Conservation (phyloP, 2,329 filamentous ascomycete species). For the Scleromitrula shiraiana region DNA sequence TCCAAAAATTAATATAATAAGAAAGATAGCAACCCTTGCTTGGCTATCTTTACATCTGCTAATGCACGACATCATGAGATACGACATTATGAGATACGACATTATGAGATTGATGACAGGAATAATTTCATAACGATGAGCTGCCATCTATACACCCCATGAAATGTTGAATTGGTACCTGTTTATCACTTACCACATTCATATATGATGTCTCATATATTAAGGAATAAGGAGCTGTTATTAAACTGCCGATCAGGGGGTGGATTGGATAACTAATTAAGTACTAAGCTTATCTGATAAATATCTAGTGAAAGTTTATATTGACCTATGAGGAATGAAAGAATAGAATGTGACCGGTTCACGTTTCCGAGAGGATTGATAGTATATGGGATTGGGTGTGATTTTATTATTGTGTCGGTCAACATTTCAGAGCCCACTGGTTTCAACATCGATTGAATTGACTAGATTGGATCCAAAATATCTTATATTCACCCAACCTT, state of each 20-base stretch:
- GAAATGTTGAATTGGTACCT: background rate
- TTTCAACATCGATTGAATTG: no score
- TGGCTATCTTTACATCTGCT: background rate
- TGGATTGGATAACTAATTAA: background rate
- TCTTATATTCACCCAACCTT: no score
- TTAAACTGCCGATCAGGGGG: slow-evolving; percentile 9
- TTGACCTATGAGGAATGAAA: slow-evolving; percentile 5
- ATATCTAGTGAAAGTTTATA: background rate
- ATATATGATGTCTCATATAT: background rate
- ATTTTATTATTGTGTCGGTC: no score
- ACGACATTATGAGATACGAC: background rate
- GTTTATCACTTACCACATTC: slow-evolving; percentile 1
- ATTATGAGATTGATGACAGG: background rate
- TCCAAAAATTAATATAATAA: background rate
- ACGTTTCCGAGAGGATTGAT: no score
- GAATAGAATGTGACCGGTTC: background rate
- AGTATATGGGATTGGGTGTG: no score
- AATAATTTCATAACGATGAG: background rate
- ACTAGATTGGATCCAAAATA: no score
- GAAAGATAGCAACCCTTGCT: background rate
- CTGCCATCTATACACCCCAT: no score
- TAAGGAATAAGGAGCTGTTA: background rate
- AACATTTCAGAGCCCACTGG: no score
- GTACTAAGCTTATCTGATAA: background rate
- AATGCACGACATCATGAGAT: background rate